Percentiles rank a stretch among this genome's conserved stretches.
These are phyloP conservation scores for Babesia divergens DNA, from an alignment of 169 alveolate genomes.

Conservation along the genomic window DNA sequence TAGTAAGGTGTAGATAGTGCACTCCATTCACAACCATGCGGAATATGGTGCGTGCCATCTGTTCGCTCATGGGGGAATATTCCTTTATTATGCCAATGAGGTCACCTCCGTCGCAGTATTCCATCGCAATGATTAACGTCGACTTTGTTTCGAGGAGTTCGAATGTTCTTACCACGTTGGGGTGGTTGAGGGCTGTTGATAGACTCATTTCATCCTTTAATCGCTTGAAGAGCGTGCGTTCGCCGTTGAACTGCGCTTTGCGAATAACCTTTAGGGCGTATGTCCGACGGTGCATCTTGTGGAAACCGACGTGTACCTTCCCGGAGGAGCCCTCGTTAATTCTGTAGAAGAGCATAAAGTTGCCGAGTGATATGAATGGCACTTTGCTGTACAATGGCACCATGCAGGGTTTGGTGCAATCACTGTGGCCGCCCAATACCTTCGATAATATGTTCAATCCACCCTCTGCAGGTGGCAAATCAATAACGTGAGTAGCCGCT, in stretches of 20 bases:
- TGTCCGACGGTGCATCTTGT: constrained; percentile 51
- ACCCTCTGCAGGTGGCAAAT: background rate
- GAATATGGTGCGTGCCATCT: constrained; percentile 73
- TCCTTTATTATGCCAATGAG: constrained; percentile 83
- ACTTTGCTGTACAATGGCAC: constrained; percentile 48
- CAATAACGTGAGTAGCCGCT: background rate
- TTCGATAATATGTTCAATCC: background rate
- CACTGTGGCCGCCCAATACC: background rate
- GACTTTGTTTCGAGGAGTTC: constrained; percentile 74
- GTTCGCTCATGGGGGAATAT: constrained; percentile 69
- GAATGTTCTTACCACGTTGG: constrained; percentile 73
- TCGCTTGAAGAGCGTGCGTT: constrained; percentile 54
- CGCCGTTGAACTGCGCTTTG: constrained; percentile 67
- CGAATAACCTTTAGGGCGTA: constrained; percentile 72
- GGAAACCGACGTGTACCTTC: constrained; percentile 70
- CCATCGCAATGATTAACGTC: constrained; percentile 81
- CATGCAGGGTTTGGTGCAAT: background rate
- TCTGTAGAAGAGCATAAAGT: constrained; percentile 67
- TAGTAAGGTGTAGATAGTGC: constrained; percentile 75
- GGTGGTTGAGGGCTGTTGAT: constrained; percentile 73
- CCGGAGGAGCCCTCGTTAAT: constrained; percentile 78
- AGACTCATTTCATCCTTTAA: constrained; percentile 75
- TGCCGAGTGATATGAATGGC: constrained; percentile 62
- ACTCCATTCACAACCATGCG: constrained; percentile 76
- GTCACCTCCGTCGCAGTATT: constrained; percentile 89